phyloP scores from a whole-genome alignment of 139 green algal species.

The Auxenochlorella protothecoides region DNA sequence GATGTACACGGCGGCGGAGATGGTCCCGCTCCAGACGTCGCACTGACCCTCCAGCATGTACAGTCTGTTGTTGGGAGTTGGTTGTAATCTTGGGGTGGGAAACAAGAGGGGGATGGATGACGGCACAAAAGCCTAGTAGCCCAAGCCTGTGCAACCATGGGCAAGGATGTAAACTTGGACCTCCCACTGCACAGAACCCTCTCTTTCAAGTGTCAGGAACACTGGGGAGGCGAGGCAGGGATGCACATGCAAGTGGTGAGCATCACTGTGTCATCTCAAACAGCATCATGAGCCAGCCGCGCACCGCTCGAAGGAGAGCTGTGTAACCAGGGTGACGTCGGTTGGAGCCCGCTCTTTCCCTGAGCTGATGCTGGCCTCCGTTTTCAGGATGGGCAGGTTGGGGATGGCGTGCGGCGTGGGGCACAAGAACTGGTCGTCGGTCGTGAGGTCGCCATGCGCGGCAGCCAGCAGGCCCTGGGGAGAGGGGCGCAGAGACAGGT shows the following conservation, averaged over 20 bases:
- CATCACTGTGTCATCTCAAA: too few species aligned
- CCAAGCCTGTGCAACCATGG: too few species aligned
- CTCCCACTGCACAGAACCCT: too few species aligned
- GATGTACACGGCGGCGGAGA: conserved; percentile 40
- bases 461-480: too few species aligned
- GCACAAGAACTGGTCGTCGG: conserved; percentile 19
- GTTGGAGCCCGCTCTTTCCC: conserved; percentile 9
- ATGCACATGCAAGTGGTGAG: too few species aligned
- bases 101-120: too few species aligned
- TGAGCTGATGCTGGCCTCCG: conserved; percentile 17
- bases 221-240: too few species aligned
- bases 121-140: too few species aligned
- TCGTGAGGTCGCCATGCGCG: conserved; percentile 3
- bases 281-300: background rate
- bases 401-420: conserved; percentile 4
- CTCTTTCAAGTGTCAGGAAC: too few species aligned
- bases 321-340: conserved; percentile 33
- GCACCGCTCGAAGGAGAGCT: conserved; percentile 29
- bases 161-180: too few species aligned
- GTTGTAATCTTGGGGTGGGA: too few species aligned
- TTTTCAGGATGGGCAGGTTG: conserved; percentile 22
- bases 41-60: conserved; percentile 45
- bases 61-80: conserved; percentile 9
- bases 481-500: too few species aligned
- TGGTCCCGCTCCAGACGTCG: conserved; percentile 36